A percentile compares a stretch with the other conserved stretches of the same genome.
Conservation (phyloP, 2,329 filamentous ascomycete species). For the Fragosphaeria purpurea region DNA sequence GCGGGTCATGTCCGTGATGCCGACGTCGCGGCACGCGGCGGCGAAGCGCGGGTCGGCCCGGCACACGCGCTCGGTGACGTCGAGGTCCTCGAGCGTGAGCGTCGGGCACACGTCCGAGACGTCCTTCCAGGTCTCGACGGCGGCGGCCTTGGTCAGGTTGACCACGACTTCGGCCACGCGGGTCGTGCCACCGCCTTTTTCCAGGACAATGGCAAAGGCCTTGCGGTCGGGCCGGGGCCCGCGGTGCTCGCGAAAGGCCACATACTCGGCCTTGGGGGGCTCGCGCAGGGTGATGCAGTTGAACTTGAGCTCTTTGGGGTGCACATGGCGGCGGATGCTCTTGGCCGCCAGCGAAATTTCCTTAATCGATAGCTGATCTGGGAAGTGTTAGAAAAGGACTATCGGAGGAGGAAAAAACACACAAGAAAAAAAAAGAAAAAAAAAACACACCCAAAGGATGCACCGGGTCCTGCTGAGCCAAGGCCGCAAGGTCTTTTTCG, state of each 20-base stretch:
- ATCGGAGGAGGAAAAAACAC: neutral
- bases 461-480: slow-evolving; percentile 20
- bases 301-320: slow-evolving; percentile 65
- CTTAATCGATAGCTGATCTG: slow-evolving; percentile 42
- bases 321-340: slow-evolving; percentile 55
- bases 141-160: slow-evolving; percentile 55
- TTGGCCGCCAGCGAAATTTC: slow-evolving; percentile 52
- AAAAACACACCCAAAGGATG: slow-evolving; percentile 27
- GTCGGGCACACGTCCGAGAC: slow-evolving; percentile 73
- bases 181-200: slow-evolving; percentile 53
- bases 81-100: slow-evolving; percentile 87
- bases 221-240: slow-evolving; percentile 50
- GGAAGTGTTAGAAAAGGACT: neutral
- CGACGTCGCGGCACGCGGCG: slow-evolving; percentile 80
- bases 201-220: slow-evolving; percentile 72
- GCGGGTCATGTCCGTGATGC: slow-evolving; percentile 79
- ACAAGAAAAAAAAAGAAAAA: too few species aligned
- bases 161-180: slow-evolving; percentile 76
- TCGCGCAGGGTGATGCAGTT: slow-evolving; percentile 80
- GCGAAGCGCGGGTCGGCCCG: slow-evolving; percentile 77
- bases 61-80: slow-evolving; percentile 65
- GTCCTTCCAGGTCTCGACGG: slow-evolving; percentile 64
- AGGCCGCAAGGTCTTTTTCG: slow-evolving; percentile 1
- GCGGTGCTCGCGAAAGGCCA: slow-evolving; percentile 63
- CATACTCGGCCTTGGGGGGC: slow-evolving; percentile 77